phyloP scores from a whole-genome alignment of 306 rosid genomes.

The Biancaea sappan region DNA sequence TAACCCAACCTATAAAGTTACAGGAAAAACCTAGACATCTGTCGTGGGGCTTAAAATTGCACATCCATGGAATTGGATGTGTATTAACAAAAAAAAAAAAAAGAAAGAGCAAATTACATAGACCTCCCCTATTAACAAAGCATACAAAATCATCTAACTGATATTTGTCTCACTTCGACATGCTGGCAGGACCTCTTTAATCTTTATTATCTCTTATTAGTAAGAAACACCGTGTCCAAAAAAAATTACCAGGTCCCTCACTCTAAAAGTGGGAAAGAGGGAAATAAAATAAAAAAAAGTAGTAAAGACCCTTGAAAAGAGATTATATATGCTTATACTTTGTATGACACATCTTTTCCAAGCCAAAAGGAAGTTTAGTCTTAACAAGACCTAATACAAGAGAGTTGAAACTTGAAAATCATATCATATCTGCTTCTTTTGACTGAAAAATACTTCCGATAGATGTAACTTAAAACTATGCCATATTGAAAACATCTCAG shows the following conservation, averaged over 20 bases:
- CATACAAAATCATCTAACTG: not conserved
- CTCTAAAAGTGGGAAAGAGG: not conserved
- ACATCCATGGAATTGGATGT: slow-evolving; percentile 7
- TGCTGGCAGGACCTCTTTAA: not conserved
- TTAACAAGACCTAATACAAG: not conserved
- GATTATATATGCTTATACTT: not conserved
- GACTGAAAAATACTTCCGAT: not conserved
- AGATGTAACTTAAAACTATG: not conserved
- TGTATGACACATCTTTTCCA: not conserved
- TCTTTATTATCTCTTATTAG: not conserved
- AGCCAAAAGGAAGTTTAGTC: not conserved
- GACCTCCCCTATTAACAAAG: not conserved
- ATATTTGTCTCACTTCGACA: too few relatives aligned
- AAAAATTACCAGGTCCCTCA: not conserved
- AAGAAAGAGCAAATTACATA: not conserved
- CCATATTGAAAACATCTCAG: not conserved
- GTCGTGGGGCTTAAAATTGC: not conserved
- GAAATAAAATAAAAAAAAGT: not conserved
- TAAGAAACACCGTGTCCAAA: not conserved
- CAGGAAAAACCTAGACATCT: not conserved
- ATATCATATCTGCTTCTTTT: slow-evolving; percentile 1
- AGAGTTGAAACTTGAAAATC: not conserved
- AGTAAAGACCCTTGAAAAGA: not conserved
- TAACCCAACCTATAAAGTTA: not conserved
- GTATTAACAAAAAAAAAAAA: too few relatives aligned